Conservation (phyloP, 2,329 filamentous ascomycete genomes). For the Ascochyta lentis region DNA sequence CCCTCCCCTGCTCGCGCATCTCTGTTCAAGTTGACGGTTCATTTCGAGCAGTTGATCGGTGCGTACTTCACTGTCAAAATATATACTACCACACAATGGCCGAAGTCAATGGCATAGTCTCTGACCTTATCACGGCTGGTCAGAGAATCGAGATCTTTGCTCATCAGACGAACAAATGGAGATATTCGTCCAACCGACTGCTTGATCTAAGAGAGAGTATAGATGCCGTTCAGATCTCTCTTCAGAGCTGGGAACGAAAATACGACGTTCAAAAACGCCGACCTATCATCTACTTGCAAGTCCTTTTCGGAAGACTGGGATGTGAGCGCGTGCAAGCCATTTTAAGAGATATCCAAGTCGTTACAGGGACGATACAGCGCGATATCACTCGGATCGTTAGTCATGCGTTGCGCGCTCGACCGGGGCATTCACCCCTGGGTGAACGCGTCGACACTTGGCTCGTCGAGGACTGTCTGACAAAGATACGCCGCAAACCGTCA, state of each 20-base stretch:
- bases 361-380: constrained; percentile 17
- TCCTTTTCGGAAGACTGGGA: constrained; percentile 32
- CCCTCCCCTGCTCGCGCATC: not conserved
- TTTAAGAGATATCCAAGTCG: constrained; percentile 8
- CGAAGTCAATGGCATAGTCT: constrained; percentile 27
- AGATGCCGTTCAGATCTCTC: constrained; percentile 23
- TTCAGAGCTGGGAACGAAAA: constrained; percentile 34
- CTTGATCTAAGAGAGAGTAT: constrained; percentile 34
- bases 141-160: constrained; percentile 28
- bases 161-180: constrained; percentile 27
- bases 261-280: constrained; percentile 30
- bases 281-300: constrained; percentile 28
- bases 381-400: constrained; percentile 29
- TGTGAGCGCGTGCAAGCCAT: constrained; percentile 23
- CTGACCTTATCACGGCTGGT: constrained; percentile 25
- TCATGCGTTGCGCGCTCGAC: constrained; percentile 22
- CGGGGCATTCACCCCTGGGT: constrained; percentile 2
- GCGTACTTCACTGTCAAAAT: too few relatives aligned
- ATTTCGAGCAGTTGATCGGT: not conserved
- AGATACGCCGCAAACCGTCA: constrained; percentile 24
- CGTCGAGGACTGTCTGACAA: constrained; percentile 27
- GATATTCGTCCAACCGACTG: constrained; percentile 28
- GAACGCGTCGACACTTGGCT: constrained; percentile 16
- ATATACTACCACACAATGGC: not conserved
- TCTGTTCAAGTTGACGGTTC: not conserved